Evolutionary conservation across 2,329 filamentous ascomycete genomes (phyloP).

Genomic region (Sordariomycetes sp.): DNA sequence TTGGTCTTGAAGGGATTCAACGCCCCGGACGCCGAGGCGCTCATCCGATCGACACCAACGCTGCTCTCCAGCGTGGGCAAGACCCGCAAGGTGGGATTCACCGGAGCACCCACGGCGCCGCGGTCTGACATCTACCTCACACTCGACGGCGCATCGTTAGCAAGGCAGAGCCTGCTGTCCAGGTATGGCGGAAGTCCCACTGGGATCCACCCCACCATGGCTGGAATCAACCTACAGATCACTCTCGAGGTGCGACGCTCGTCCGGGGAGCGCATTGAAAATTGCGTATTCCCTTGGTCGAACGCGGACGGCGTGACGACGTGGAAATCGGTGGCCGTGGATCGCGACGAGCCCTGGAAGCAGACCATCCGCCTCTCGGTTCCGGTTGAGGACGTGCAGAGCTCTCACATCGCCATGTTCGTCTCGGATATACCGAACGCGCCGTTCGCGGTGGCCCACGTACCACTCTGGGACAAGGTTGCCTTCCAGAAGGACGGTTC

Average conservation of each 20-base stretch:
- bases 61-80: conserved; percentile 70
- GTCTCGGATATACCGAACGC: conserved; percentile 77
- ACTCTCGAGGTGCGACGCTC: conserved; percentile 78
- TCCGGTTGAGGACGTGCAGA: conserved; percentile 66
- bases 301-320: conserved; percentile 70
- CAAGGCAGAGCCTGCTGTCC: conserved; percentile 61
- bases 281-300: conserved; percentile 78
- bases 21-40: conserved; percentile 62
- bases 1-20: conserved; percentile 71
- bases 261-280: conserved; percentile 72
- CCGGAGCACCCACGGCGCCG: conserved; percentile 76
- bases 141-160: conserved; percentile 66
- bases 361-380: conserved; percentile 78
- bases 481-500: conserved; percentile 82
- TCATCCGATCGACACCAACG: conserved; percentile 83
- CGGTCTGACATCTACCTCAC: conserved; percentile 95
- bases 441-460: conserved; percentile 84
- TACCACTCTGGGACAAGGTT: conserved; percentile 86
- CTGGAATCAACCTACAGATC: conserved; percentile 70
- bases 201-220: conserved; percentile 49
- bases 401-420: conserved; percentile 81
- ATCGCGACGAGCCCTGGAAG: conserved; percentile 75
- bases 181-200: conserved; percentile 64
- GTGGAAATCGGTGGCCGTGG: conserved; percentile 76
- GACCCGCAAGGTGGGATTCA: conserved; percentile 86